Evolutionary conservation across 179 eudicot genomes (phyloP).

Genomic region (Silene coronaria): DNA sequence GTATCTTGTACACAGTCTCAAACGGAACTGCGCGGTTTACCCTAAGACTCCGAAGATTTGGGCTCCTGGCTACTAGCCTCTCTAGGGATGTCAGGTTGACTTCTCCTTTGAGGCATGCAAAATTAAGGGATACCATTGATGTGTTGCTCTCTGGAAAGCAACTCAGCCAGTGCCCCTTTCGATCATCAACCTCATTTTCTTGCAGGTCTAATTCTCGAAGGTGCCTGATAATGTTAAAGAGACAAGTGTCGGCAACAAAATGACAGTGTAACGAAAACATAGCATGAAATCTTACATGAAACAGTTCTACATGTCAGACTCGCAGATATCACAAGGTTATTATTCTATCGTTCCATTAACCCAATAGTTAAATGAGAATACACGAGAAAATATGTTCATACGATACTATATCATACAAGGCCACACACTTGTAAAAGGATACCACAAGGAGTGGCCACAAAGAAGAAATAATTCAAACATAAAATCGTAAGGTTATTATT

Average conservation of each 20-base stretch:
- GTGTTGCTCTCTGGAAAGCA: conserved; percentile 68
- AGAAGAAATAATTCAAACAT: background rate
- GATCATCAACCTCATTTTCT: conserved; percentile 71
- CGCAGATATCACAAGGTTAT: no score
- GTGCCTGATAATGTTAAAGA: conserved; percentile 29
- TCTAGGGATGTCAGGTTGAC: conserved; percentile 57
- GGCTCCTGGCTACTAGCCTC: conserved; percentile 65
- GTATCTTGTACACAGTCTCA: conserved; percentile 55
- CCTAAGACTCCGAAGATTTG: conserved; percentile 51
- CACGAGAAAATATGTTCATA: background rate
- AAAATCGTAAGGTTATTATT: background rate
- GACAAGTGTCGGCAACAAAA: background rate
- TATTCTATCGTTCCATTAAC: no score
- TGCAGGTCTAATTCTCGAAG: conserved; percentile 66
- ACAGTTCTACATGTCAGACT: background rate
- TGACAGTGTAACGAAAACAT: background rate
- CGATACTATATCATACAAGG: background rate
- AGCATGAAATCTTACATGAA: background rate
- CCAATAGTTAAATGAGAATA: background rate
- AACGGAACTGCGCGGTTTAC: conserved; percentile 60
- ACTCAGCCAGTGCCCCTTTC: conserved; percentile 65
- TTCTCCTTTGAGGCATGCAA: conserved; percentile 77
- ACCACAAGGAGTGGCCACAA: background rate
- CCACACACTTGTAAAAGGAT: background rate
- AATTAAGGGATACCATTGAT: conserved; percentile 67